These are phyloP conservation scores for Cutaneotrichosporon cavernicola DNA, from an alignment of 1,284 basidiomycete species.

Conservation along the genomic window DNA sequence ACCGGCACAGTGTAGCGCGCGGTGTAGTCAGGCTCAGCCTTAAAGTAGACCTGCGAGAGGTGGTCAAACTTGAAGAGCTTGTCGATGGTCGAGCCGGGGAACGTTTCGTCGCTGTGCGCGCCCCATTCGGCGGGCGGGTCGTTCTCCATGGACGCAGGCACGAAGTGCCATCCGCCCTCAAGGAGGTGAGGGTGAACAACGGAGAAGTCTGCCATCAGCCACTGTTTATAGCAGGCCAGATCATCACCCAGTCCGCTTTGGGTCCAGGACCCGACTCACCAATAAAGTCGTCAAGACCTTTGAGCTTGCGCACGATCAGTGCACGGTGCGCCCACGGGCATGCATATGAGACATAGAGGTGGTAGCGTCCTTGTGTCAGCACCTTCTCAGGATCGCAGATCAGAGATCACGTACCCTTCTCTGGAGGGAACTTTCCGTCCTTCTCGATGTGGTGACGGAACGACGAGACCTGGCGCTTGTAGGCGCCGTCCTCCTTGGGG, in stretches of 20 bases:
- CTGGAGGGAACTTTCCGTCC: conserved; percentile 74
- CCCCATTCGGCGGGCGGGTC: conserved; percentile 33
- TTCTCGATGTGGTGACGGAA: conserved; percentile 74
- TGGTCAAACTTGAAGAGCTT: conserved; percentile 64
- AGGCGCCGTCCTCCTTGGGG: conserved; percentile 66
- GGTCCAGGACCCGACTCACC: conserved; percentile 56
- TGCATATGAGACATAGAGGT: conserved; percentile 82
- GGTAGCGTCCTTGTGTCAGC: conserved; percentile 67
- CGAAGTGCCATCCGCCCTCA: conserved; percentile 82
- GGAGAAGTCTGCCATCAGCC: conserved; percentile 61
- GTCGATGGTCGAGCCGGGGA: conserved; percentile 70
- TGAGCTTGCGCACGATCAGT: conserved; percentile 83
- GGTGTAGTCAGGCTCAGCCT: conserved; percentile 66
- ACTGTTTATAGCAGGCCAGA: neutral
- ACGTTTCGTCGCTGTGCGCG: conserved; percentile 58
- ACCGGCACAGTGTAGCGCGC: conserved; percentile 83
- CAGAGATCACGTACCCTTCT: conserved; percentile 61
- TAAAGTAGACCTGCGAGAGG: conserved; percentile 81
- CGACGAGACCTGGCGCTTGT: conserved; percentile 69
- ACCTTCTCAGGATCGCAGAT: neutral
- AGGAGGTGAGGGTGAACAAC: conserved; percentile 86
- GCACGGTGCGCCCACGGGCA: conserved; percentile 88
- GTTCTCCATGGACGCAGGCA: conserved; percentile 48
- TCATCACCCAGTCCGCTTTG: neutral
- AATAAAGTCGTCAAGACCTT: conserved; percentile 82